Percentiles rank a stretch among this genome's conserved stretches.
These are phyloP conservation scores for Teratosphaeria gauchensis DNA, from an alignment of 2,329 filamentous ascomycete genomes.

Conservation along the genomic window DNA sequence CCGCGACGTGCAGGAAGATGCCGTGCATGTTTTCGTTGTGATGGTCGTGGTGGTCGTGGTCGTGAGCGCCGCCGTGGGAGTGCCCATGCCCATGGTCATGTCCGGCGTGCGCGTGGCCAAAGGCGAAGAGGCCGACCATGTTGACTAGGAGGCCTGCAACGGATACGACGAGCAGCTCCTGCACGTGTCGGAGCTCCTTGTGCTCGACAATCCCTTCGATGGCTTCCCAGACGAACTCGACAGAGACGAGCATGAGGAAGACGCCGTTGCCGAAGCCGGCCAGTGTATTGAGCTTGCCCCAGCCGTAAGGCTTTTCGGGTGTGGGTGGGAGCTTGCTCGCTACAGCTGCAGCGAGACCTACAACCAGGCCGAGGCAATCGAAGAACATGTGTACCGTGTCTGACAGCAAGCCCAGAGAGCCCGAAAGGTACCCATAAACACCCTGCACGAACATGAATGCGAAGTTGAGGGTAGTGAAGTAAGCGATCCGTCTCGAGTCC, in stretches of 20 bases:
- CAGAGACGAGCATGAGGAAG: constrained; percentile 86
- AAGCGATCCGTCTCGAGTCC: constrained; percentile 90
- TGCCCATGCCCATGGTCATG: constrained; percentile 44
- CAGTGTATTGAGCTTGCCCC: constrained; percentile 92
- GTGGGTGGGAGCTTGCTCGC: constrained; percentile 96
- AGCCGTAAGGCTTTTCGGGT: constrained; percentile 82
- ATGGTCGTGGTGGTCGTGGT: constrained; percentile 25
- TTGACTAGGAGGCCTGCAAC: constrained; percentile 81
- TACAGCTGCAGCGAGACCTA: constrained; percentile 83
- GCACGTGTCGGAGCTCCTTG: constrained; percentile 70
- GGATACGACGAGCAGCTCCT: constrained; percentile 83
- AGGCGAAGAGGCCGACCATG: constrained; percentile 80
- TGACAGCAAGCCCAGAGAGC: constrained; percentile 87
- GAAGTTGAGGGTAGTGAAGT: constrained; percentile 93
- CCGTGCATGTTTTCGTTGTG: constrained; percentile 94
- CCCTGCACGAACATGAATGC: constrained; percentile 90
- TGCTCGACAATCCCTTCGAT: constrained; percentile 79
- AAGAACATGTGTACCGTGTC: constrained; percentile 99
- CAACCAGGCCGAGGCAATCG: constrained; percentile 83
- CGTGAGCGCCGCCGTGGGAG: constrained; percentile 22
- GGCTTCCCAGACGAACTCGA: constrained; percentile 94
- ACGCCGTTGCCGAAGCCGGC: constrained; percentile 96
- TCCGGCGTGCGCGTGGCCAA: constrained; percentile 49
- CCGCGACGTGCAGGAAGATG: constrained; percentile 90
- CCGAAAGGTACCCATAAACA: constrained; percentile 86